Conservation (phyloP, 768 basidiomycete genomes). For the Solioccasus polychromus region DNA sequence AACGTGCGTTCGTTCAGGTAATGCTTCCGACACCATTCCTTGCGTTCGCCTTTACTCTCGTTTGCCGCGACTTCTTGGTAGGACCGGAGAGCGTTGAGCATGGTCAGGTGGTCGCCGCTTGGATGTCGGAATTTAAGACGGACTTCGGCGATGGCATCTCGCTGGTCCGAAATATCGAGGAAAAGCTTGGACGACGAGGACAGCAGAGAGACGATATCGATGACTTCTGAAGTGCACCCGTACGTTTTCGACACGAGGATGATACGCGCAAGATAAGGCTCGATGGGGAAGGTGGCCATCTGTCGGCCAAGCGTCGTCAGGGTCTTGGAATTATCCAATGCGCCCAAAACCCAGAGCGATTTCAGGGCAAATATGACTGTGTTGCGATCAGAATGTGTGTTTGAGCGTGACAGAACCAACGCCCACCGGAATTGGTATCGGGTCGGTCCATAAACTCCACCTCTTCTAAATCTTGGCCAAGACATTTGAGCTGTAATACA, state of each 20-base stretch:
- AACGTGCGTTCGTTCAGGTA: constrained; percentile 82
- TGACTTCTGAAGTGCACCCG: constrained; percentile 72
- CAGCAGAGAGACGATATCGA: constrained; percentile 82
- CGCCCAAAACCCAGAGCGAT: constrained; percentile 76
- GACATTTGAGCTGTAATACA: constrained; percentile 81
- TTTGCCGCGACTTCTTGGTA: constrained; percentile 66
- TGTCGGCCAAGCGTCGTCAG: constrained; percentile 74
- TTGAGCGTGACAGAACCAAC: too few species aligned
- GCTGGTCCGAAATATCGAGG: constrained; percentile 69
- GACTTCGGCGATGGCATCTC: constrained; percentile 68
- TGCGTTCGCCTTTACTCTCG: constrained; percentile 46
- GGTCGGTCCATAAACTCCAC: constrained; percentile 91
- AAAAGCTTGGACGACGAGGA: constrained; percentile 82
- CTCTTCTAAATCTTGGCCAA: constrained; percentile 75
- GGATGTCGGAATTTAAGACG: constrained; percentile 78
- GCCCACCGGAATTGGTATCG: constrained; percentile 68
- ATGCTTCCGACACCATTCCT: constrained; percentile 82
- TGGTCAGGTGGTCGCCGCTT: constrained; percentile 88
- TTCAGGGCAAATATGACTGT: constrained; percentile 62
- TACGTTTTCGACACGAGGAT: constrained; percentile 74
- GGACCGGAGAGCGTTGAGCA: constrained; percentile 79
- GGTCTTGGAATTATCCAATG: constrained; percentile 60
- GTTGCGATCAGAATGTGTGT: neutral
- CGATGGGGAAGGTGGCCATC: constrained; percentile 93
- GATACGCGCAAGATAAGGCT: constrained; percentile 76